Evolutionary conservation across 352 stramenopile genomes (phyloP), one percentile per base, ranked within the genome.

Genomic region (Globisporangium cederbergense): DNA sequence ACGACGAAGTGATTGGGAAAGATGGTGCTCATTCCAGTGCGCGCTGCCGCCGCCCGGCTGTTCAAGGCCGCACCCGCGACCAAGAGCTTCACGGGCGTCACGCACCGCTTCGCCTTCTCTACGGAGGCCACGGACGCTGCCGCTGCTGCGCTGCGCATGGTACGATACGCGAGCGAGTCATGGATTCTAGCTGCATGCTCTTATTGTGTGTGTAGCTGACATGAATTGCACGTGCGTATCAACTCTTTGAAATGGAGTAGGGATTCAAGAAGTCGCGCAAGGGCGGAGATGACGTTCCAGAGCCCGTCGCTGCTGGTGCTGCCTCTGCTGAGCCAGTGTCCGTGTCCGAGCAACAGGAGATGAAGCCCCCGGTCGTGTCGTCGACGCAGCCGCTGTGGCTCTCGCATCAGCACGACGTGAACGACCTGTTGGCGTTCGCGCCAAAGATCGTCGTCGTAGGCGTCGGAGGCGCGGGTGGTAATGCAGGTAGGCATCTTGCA

Each of bases 391-490:
- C 81, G 36, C 70, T 92, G 46, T 93, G 84, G 84, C 81, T 93
- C 50, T 73, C 83, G 34, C 80, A 93, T 65, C 75, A 79, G 56
- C 76, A 87, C 65, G 68, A 79, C n/a, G 64, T 70, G 58, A 76
- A 68, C 45, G 84, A 95, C 55, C 66, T 93, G 54, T 81, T 81
- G 10, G 75, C 81, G 10, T 95, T 95, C 57, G 87, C 87, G 10
- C 87, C 87, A 4, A 93, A 91, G 64, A 96, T 96, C 66, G 83
- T 94, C 38, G 85, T 96, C 36, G 84, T 96, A 20, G 88, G 90
- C 25, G 88, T 96, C 36, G 90, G 90, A 28, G 90, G 90, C 28
- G 90, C 89, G 58, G 90, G 90, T 56, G 90, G 90, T 49, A 97
- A 97, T 54, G 90, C 90, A 50, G 84, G 84, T 91, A 42, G 11